phyloP scores from a whole-genome alignment of 495 filamentous ascomycete genomes.

The Pseudotulostoma volvatum region DNA sequence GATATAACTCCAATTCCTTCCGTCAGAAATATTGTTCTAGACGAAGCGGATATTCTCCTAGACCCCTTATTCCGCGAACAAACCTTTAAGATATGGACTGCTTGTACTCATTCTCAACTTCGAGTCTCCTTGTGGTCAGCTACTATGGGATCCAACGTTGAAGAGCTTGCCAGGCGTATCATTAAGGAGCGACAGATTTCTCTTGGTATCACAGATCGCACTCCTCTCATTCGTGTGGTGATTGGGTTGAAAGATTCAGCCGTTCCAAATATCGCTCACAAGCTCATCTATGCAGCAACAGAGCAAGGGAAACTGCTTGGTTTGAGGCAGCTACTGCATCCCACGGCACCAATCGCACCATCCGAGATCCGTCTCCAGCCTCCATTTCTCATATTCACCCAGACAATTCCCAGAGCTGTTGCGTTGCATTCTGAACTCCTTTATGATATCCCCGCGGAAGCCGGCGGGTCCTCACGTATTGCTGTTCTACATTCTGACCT shows the following conservation, averaged over 20 bases:
- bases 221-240: conserved; percentile 61
- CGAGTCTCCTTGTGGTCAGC: conserved; percentile 80
- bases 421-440: conserved; percentile 79
- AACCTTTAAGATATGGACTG: conserved; percentile 71
- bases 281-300: conserved; percentile 76
- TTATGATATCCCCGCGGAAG: conserved; percentile 83
- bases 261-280: conserved; percentile 77
- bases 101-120: conserved; percentile 49
- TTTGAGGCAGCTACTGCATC: conserved; percentile 80
- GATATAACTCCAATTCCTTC: conserved; percentile 36
- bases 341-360: conserved; percentile 39
- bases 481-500: conserved; percentile 83
- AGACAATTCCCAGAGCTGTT: conserved; percentile 78
- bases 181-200: conserved; percentile 33
- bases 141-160: conserved; percentile 88
- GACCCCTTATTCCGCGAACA: conserved; percentile 84
- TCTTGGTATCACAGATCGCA: conserved; percentile 1
- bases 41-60: conserved; percentile 90
- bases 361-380: conserved; percentile 51
- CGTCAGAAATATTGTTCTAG: conserved; percentile 59
- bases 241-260: conserved; percentile 92
- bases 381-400: conserved; percentile 86
- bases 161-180: conserved; percentile 51
- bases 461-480: conserved; percentile 70
- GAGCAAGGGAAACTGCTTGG: conserved; percentile 89